A percentile compares a stretch with the other conserved stretches of the same genome.
These are phyloP conservation scores for Hibiscus syriacus DNA, from an alignment of 345 rosid species.

Conservation along the genomic window DNA sequence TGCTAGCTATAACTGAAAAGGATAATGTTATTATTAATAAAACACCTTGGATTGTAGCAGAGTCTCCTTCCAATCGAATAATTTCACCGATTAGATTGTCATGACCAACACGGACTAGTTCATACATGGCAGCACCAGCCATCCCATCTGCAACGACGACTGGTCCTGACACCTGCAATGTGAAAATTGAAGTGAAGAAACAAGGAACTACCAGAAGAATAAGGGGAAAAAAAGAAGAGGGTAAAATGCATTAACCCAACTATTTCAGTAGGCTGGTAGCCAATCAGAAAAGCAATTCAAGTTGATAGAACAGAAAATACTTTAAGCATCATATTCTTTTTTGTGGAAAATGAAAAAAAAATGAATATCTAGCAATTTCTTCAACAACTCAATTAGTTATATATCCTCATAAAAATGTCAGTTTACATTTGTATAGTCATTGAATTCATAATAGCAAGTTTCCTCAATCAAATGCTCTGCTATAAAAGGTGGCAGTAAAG, in stretches of 20 bases:
- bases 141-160: constrained; percentile 99
- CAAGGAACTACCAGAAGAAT: neutral
- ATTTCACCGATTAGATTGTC: too few relatives aligned
- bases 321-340: neutral
- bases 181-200: neutral
- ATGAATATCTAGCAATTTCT: neutral
- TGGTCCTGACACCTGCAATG: constrained; percentile 88
- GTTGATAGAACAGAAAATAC: neutral
- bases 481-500: neutral
- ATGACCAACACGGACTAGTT: constrained; percentile 96
- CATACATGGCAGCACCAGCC: constrained; percentile 99
- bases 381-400: neutral
- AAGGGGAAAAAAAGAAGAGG: neutral
- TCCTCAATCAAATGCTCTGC: neutral
- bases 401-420: neutral
- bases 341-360: neutral
- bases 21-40: neutral
- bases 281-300: neutral
- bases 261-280: neutral
- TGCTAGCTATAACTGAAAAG: neutral
- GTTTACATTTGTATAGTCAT: neutral
- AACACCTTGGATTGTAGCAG: constrained; percentile 93
- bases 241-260: neutral
- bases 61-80: too few relatives aligned
- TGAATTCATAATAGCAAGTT: neutral